Conservation (phyloP, 305 asterid genomes). For the Fraxinus xanthoxyloides region DNA sequence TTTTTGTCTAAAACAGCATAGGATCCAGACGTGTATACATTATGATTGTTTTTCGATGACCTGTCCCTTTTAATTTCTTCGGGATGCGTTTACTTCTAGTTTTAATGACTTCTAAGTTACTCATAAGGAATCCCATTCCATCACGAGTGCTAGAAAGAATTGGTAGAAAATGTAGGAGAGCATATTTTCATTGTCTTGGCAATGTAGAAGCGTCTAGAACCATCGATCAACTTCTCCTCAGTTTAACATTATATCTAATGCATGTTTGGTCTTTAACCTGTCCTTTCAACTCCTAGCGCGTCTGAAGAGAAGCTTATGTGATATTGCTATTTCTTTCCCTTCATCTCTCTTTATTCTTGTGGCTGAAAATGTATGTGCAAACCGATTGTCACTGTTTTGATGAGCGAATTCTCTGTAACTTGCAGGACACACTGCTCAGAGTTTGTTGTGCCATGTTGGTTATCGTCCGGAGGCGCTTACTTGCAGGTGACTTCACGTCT, state of each 20-base stretch:
- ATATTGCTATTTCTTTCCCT: not conserved
- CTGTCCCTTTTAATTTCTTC: not conserved
- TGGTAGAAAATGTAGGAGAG: not conserved
- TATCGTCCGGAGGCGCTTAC: conserved; percentile 77
- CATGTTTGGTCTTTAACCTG: not conserved
- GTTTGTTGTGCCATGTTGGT: conserved; percentile 92
- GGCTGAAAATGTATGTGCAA: not conserved
- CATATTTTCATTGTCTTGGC: not conserved
- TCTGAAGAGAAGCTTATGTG: not conserved
- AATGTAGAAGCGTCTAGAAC: not conserved
- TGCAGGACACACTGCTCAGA: conserved; percentile 85
- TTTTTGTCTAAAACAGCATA: not conserved
- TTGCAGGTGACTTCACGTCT: conserved; percentile 92
- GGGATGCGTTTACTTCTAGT: not conserved
- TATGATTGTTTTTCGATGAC: not conserved
- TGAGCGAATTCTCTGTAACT: not conserved
- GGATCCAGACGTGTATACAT: not conserved
- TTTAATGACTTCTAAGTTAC: not conserved
- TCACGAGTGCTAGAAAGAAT: not conserved
- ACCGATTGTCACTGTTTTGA: not conserved
- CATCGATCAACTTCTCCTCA: not conserved
- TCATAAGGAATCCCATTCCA: not conserved
- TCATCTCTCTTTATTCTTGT: not conserved
- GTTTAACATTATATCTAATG: not conserved
- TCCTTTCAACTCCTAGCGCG: not conserved